phyloP scores from a whole-genome alignment of 345 rosid genomes.

The Bretschneidera sinensis region DNA sequence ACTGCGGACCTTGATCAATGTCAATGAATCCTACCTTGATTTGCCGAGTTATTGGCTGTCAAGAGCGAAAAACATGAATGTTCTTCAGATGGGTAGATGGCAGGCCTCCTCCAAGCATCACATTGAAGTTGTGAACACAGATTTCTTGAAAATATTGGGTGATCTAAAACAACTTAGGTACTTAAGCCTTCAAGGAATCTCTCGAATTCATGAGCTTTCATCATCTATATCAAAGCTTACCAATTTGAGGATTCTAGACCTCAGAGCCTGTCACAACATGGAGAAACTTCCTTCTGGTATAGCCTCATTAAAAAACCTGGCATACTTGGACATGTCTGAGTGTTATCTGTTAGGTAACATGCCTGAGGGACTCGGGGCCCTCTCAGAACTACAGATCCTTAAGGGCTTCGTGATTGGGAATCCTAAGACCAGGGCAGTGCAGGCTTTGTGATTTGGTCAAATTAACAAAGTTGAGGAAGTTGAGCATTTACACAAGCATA shows the following conservation, averaged over 20 bases:
- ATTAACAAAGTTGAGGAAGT: conserved; percentile 19
- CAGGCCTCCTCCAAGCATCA: conserved; percentile 18
- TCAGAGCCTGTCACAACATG: conserved; percentile 33
- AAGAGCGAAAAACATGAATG: conserved; percentile 18
- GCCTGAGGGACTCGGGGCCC: conserved; percentile 25
- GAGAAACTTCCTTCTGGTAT: conserved; percentile 31
- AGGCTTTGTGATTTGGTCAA: conserved; percentile 12
- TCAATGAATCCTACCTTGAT: conserved; percentile 20
- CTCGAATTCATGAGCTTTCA: conserved; percentile 29
- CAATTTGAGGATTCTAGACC: conserved; percentile 32
- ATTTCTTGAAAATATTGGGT: conserved; percentile 24
- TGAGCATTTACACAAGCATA: conserved; percentile 24
- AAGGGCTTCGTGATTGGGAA: conserved; percentile 31
- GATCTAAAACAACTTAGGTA: conserved; percentile 21
- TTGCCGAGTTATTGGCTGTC: conserved; percentile 21
- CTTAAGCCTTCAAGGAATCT: conserved; percentile 40
- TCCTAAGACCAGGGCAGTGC: conserved; percentile 3
- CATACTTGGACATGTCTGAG: conserved; percentile 29
- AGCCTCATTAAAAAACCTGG: conserved; percentile 19
- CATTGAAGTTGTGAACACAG: conserved; percentile 31
- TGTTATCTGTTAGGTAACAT: conserved; percentile 35
- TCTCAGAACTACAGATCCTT: conserved; percentile 25
- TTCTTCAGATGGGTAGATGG: conserved; percentile 42
- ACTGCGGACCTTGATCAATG: conserved; percentile 23
- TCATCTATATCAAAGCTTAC: conserved; percentile 11